Base-by-base conservation (phyloP, 768 basidiomycete genomes). In the Russula lepida region DNA sequence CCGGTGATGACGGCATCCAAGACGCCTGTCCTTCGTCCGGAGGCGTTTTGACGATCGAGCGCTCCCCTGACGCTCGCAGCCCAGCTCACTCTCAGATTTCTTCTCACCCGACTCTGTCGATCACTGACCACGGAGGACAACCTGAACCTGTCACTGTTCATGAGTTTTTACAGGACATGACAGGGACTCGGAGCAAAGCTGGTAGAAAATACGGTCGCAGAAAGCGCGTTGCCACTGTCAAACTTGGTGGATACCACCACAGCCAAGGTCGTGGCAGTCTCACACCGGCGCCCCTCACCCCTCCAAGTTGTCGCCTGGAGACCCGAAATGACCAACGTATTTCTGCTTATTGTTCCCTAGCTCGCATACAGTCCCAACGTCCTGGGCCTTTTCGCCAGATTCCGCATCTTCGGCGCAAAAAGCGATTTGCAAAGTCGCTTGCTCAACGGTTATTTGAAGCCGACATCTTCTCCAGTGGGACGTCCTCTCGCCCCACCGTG, bases 391-490 rank as follows among this genome's bases (percentile, higher is more conserved):
- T 9, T 25, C 58, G 43, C 35, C 46, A 33, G 12, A 35, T 43
- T 8, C 23, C 43, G n/a, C 43, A 13, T 15, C 61, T 23, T 35
- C 57, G 44, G 23, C 65, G 59, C 25, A 60, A 58, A 39, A 60
- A 58, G 15, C 49, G 6, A 17, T 32, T 54, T n/a, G 30, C 52
- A 35, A 66, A 66, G 39, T 46, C 65, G 15, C 62, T 64, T 39
- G 63, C 58, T 21, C 65, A 58, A 51, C 65, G 65, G 15, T 46
- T 66, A 33, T 53, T 65, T 48, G 59, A 66, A 43, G 65, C 65
- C n/a, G 65, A 59, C 32, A 53, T 66, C 37, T 66, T 60, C 49
- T 64, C 65, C 39, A 55, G 48, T 19, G 63, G 64, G 28, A 37
- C 48, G 15, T 43, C 53, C 21, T 37, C 54, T 4, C 55, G 37